These are phyloP conservation scores for Cladophialophora exuberans DNA, from an alignment of 2,329 filamentous ascomycete genomes.

Conservation along the genomic window DNA sequence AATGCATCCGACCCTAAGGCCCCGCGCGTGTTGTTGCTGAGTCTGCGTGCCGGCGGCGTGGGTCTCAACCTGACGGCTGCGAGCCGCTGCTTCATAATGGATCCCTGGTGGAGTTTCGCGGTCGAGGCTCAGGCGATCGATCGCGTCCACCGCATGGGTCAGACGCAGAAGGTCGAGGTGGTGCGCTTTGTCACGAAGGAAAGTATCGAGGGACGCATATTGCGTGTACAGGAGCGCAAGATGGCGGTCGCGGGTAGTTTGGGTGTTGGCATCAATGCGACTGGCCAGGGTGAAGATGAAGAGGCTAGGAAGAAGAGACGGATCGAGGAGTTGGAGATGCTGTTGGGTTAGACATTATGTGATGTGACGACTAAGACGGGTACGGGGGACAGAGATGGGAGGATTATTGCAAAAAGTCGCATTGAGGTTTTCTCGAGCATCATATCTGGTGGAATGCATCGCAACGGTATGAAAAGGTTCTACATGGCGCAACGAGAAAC, in stretches of 20 bases:
- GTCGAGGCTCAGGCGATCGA: slow-evolving; percentile 97
- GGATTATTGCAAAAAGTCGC: not conserved
- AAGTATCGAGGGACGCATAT: slow-evolving; percentile 94
- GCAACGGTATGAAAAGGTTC: no score
- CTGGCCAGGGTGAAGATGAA: slow-evolving; percentile 83
- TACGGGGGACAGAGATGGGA: not conserved
- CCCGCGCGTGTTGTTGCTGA: slow-evolving; percentile 72
- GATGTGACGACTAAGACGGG: not conserved
- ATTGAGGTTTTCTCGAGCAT: no score
- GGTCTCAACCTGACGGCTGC: slow-evolving; percentile 91
- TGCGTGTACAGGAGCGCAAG: slow-evolving; percentile 91
- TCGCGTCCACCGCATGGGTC: slow-evolving; percentile 95
- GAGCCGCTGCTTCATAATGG: slow-evolving; percentile 96
- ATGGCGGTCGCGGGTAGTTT: slow-evolving; percentile 84
- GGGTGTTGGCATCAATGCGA: slow-evolving; percentile 88
- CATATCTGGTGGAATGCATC: not conserved
- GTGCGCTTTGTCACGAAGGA: slow-evolving; percentile 85
- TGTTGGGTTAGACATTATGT: slow-evolving; percentile 64
- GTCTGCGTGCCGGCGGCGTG: slow-evolving; percentile 86
- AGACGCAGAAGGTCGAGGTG: slow-evolving; percentile 82
- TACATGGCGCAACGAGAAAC: no score
- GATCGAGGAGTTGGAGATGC: slow-evolving; percentile 91
- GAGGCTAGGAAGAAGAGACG: slow-evolving; percentile 88
- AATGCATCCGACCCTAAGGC: slow-evolving; percentile 30
- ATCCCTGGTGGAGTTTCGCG: slow-evolving; percentile 98